Percentiles rank a stretch among this genome's conserved stretches.
phyloP scores from a whole-genome alignment of 2,329 filamentous ascomycete species.

The Ceratocystis lukuohia region DNA sequence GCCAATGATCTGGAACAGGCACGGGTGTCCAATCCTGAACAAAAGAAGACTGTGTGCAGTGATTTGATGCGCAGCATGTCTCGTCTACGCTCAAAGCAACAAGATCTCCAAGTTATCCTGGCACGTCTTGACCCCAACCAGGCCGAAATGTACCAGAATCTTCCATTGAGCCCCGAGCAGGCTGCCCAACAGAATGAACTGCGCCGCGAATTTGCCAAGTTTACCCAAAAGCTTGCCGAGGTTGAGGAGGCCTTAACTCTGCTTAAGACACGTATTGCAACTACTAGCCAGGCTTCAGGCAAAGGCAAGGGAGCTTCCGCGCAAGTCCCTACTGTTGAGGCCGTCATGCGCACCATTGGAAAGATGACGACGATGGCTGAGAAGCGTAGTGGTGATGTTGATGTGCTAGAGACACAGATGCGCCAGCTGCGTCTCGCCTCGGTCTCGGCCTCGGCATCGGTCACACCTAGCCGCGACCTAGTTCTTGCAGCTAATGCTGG shows the following conservation, averaged over 20 bases:
- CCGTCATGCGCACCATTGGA: constrained; percentile 76
- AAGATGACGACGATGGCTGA: constrained; percentile 92
- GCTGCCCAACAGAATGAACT: constrained; percentile 72
- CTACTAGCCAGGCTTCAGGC: constrained; percentile 38
- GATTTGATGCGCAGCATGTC: constrained; percentile 57
- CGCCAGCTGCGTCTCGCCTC: constrained; percentile 50
- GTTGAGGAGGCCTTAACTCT: constrained; percentile 69
- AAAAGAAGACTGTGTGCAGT: constrained; percentile 54
- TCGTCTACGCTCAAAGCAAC: constrained; percentile 59
- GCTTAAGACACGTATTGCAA: constrained; percentile 63
- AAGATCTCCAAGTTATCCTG: constrained; percentile 63
- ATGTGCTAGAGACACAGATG: constrained; percentile 78
- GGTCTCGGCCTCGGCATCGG: constrained; percentile 23
- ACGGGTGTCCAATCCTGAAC: constrained; percentile 52
- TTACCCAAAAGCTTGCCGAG: constrained; percentile 62
- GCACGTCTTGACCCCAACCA: constrained; percentile 55
- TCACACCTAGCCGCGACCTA: constrained; percentile 11
- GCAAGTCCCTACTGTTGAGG: constrained; percentile 72
- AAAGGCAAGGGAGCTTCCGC: constrained; percentile 27
- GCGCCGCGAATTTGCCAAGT: constrained; percentile 57
- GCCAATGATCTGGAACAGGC: constrained; percentile 51
- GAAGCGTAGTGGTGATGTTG: constrained; percentile 79
- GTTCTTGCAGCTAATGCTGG: constrained; percentile 23
- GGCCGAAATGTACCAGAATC: constrained; percentile 47
- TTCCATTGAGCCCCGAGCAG: constrained; percentile 75